A percentile compares a stretch with the other conserved stretches of the same genome.
Conservation (phyloP, 2,329 filamentous ascomycete genomes). For the Cytospora piceae region DNA sequence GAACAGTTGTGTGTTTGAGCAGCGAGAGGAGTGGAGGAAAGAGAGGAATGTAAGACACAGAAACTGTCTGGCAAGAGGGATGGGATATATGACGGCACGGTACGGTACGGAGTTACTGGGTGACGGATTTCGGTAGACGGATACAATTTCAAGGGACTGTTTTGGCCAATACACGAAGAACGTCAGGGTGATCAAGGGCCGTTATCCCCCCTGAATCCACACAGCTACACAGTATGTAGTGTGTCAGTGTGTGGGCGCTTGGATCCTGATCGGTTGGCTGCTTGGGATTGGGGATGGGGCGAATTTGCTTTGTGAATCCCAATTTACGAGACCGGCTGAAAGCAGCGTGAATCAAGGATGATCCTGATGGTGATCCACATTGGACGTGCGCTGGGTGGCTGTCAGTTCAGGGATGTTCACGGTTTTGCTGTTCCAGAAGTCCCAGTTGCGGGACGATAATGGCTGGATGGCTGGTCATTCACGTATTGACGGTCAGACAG, state of each 20-base stretch:
- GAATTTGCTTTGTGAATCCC: conserved; percentile 21
- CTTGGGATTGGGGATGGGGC: conserved; percentile 6
- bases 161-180: background rate
- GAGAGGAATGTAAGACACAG: conserved; percentile 10
- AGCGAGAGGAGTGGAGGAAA: background rate
- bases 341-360: conserved; percentile 10
- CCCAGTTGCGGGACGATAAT: background rate
- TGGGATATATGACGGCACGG: background rate
- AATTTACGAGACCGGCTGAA: conserved; percentile 14
- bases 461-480: no score
- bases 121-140: background rate
- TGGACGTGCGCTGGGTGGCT: background rate
- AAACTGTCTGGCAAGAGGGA: background rate
- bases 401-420: background rate
- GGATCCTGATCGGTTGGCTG: background rate
- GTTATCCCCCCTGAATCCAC: background rate
- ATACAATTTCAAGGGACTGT: conserved; percentile 4
- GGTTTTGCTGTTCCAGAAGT: background rate
- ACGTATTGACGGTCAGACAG: no score
- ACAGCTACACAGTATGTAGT: background rate
- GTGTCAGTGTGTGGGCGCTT: background rate
- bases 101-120: background rate
- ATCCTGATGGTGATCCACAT: conserved; percentile 20
- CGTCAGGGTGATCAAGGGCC: background rate
- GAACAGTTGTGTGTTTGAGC: background rate